Conservation (phyloP, 2,329 filamentous ascomycete genomes). For the Botryotinia globosa region DNA sequence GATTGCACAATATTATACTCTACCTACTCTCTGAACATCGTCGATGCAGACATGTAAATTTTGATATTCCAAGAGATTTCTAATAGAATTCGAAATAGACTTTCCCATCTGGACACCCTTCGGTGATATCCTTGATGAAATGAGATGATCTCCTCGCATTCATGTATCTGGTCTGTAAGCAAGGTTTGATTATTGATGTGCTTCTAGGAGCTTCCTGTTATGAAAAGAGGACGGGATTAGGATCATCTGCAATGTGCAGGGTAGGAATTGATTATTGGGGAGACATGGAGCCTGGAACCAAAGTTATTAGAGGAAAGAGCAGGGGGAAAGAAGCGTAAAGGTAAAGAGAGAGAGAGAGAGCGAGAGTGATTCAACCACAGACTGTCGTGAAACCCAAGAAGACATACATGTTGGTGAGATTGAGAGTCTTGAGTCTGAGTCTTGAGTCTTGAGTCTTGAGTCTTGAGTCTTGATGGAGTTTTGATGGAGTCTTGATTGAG, state of each 20-base stretch:
- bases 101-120: neutral
- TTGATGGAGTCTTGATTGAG: too few relatives aligned
- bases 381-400: neutral
- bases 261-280: neutral
- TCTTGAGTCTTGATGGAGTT: neutral
- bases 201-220: neutral
- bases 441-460: too few relatives aligned
- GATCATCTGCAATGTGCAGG: neutral
- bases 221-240: neutral
- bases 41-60: neutral
- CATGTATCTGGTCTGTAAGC: neutral
- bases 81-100: neutral
- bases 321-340: neutral
- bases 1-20: neutral
- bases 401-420: neutral
- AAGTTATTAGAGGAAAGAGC: neutral
- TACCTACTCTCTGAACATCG: neutral
- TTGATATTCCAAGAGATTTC: neutral
- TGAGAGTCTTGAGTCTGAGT: neutral
- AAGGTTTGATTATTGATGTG: neutral
- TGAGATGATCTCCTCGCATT: neutral
- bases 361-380: neutral
- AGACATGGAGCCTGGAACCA: neutral
- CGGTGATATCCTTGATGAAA: constrained; percentile 6
- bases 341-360: too few relatives aligned